Evolutionary conservation across 805 yeast genomes (phyloP), one percentile per base, ranked within the genome.

Genomic region (Lipomyces anomalus): DNA sequence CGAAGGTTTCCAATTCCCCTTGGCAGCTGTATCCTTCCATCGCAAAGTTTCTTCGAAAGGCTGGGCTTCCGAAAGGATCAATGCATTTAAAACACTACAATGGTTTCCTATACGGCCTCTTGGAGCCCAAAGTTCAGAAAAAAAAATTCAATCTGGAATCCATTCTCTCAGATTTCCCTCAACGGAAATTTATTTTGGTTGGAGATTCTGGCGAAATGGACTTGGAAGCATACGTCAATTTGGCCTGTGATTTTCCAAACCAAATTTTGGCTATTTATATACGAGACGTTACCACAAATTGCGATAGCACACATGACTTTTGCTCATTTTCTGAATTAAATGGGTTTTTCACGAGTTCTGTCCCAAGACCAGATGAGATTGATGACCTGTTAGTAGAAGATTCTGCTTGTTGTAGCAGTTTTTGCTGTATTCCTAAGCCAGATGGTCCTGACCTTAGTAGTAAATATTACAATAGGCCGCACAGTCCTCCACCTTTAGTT

Each of bases 131-230:
- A 2, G 80, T 83, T 3, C 86, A 86, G 40, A 75, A 95, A 37
- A 92, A 92, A 63, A 74, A 78, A 48, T 73, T 74, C 9, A 74
- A 86, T 1, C 70, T 94, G 42, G 67, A 71, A 34, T 74, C 76
- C 46, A 74, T 92, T 5, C 52, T 87, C 21, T 62, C 66, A 2
- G 95, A 89, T 59, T 90, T 86, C 60, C 87, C 94, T 0, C 50
- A 75, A 1, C 79, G 89, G 53, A 80, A 76, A 57, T 90, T 92
- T 61, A 73, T 92, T 21, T 68, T 95, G 41, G 74, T 92, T 13
- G 99, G 99, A 26, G 99, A 92, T 62, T 82, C 96, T 2, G 97
- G 97, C 1, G 98, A 92, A 61, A 82, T 82, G 53, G 99, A 92
- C 67, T 68, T 90, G 35, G 98, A 94, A 59, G 95, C 97, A 0